Evolutionary conservation across 345 rosid species (phyloP).

Genomic region (Populus pruinosa): DNA sequence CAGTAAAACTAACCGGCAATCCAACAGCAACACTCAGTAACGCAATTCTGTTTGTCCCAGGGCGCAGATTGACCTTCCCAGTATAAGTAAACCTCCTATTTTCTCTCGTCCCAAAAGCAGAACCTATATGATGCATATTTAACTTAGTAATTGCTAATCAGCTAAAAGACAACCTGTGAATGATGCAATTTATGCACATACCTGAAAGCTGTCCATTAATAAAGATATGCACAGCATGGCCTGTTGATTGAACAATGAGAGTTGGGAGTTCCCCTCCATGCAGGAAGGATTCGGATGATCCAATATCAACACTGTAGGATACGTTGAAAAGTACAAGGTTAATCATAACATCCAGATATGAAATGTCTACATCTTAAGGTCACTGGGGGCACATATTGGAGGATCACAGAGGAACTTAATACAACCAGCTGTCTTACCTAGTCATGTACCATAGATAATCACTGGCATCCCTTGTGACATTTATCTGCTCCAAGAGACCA

Average conservation of each 20-base stretch:
- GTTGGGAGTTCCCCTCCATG: slow-evolving; percentile 90
- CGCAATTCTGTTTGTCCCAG: slow-evolving; percentile 88
- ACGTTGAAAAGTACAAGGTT: slow-evolving; percentile 9
- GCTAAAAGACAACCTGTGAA: neutral
- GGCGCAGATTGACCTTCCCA: slow-evolving; percentile 71
- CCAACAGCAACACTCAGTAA: slow-evolving; percentile 95
- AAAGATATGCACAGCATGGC: slow-evolving; percentile 92
- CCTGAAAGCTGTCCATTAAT: slow-evolving; percentile 90
- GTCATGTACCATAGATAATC: slow-evolving; percentile 71
- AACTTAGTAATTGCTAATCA: neutral
- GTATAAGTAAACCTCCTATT: slow-evolving; percentile 65
- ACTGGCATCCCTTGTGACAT: slow-evolving; percentile 49
- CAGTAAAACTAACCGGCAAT: slow-evolving; percentile 66
- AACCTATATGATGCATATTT: slow-evolving; percentile 45
- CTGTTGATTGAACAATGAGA: slow-evolving; percentile 78
- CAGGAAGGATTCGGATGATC: slow-evolving; percentile 74
- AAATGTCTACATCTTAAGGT: neutral
- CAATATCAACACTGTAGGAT: slow-evolving; percentile 65
- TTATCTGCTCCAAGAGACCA: slow-evolving; percentile 50
- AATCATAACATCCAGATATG: neutral
- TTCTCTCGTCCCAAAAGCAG: slow-evolving; percentile 84
- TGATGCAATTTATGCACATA: slow-evolving; percentile 19
- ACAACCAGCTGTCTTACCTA: slow-evolving; percentile 23
- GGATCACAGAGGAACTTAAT: neutral
- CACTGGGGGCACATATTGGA: neutral